These are phyloP conservation scores for Tylopilus balloui DNA, from an alignment of 768 basidiomycete species.

Conservation along the genomic window DNA sequence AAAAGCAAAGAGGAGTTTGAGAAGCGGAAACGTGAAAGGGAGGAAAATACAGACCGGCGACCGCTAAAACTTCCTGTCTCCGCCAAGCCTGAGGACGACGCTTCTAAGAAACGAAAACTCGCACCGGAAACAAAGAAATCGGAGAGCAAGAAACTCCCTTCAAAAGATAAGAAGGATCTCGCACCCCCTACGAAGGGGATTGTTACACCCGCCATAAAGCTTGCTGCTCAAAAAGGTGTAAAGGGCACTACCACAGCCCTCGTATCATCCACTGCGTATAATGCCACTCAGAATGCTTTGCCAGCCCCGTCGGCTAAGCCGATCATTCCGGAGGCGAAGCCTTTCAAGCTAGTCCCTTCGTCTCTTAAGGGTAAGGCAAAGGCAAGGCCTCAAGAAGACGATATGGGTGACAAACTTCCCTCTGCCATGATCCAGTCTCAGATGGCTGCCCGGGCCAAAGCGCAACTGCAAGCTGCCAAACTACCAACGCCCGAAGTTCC, in stretches of 20 bases:
- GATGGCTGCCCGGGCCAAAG: conserved; percentile 68
- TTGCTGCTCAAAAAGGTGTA: conserved; percentile 34
- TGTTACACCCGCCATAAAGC: conserved; percentile 24
- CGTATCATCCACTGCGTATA: conserved; percentile 38
- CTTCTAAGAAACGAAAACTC: conserved; percentile 67
- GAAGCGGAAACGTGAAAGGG: conserved; percentile 75
- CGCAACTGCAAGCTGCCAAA: conserved; percentile 57
- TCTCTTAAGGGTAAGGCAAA: conserved; percentile 49
- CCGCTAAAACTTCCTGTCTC: conserved; percentile 42
- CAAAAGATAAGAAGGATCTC: conserved; percentile 47
- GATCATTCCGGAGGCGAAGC: conserved; percentile 30
- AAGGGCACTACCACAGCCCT: conserved; percentile 32
- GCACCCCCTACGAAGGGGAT: conserved; percentile 24
- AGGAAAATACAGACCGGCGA: conserved; percentile 70
- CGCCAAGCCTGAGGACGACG: conserved; percentile 70
- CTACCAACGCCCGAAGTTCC: conserved; percentile 47
- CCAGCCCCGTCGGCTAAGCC: conserved; percentile 28
- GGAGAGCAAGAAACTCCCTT: conserved; percentile 57
- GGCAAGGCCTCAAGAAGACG: conserved; percentile 43
- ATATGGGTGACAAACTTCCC: conserved; percentile 47
- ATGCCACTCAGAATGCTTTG: conserved; percentile 33
- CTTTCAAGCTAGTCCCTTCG: conserved; percentile 35
- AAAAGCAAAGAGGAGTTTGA: conserved; percentile 72
- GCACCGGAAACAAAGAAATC: conserved; percentile 48
- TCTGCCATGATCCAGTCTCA: conserved; percentile 60